phyloP scores from a whole-genome alignment of 1,284 basidiomycete species.

The Phylloboletellus chloephorus region DNA sequence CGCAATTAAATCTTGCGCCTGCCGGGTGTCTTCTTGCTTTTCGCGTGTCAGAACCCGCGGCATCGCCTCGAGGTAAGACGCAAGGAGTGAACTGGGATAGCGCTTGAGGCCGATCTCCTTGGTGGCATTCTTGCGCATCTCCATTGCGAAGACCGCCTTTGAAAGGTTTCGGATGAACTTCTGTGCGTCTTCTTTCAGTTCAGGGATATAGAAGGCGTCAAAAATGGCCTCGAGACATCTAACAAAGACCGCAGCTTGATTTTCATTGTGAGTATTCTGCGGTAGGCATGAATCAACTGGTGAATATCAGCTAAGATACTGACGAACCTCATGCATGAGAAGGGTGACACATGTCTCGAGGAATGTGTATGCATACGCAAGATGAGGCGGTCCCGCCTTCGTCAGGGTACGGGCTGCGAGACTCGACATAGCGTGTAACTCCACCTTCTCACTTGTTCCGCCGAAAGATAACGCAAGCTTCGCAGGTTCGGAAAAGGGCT shows the following conservation, averaged over 20 bases:
- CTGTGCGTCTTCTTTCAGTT: constrained; percentile 66
- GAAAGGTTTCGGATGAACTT: constrained; percentile 65
- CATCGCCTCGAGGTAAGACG: constrained; percentile 73
- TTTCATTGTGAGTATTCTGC: constrained; percentile 69
- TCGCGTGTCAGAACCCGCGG: constrained; percentile 68
- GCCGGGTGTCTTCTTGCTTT: constrained; percentile 52
- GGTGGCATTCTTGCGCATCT: constrained; percentile 52
- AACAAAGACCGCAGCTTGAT: constrained; percentile 71
- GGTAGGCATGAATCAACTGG: constrained; percentile 6
- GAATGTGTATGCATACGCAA: constrained; percentile 72
- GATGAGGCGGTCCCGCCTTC: constrained; percentile 46
- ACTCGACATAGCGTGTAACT: constrained; percentile 66
- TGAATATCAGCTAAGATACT: not conserved
- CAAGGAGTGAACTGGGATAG: constrained; percentile 57
- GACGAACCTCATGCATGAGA: constrained; percentile 69
- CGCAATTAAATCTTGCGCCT: constrained; percentile 56
- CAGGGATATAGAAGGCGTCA: constrained; percentile 69
- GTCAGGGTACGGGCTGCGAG: constrained; percentile 68
- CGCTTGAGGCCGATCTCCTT: constrained; percentile 52
- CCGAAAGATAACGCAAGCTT: constrained; percentile 72
- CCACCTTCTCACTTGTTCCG: constrained; percentile 63
- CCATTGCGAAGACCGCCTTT: constrained; percentile 61
- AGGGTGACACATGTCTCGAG: constrained; percentile 72
- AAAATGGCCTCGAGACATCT: constrained; percentile 73
- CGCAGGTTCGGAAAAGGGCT: constrained; percentile 62